phyloP scores from a whole-genome alignment of 1,284 basidiomycete species.

The Neolentinus lepideus region DNA sequence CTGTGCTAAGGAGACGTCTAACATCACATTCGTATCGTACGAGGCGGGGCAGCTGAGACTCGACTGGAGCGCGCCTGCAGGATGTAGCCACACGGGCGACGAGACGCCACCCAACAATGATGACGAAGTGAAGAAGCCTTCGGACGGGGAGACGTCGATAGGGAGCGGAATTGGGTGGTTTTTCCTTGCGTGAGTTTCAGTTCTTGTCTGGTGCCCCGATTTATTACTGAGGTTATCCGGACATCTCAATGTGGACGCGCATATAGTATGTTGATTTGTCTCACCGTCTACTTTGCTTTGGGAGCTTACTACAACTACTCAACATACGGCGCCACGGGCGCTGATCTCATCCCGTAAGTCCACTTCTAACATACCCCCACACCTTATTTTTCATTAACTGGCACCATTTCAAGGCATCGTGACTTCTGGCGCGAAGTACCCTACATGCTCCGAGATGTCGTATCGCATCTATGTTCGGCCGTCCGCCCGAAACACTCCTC shows the following conservation, averaged over 20 bases:
- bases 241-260: neutral
- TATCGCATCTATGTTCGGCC: constrained; percentile 67
- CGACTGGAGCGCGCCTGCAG: constrained; percentile 52
- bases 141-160: constrained; percentile 27
- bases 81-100: constrained; percentile 33
- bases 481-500: constrained; percentile 57
- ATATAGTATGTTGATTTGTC: constrained; percentile 55
- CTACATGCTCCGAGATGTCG: constrained; percentile 71
- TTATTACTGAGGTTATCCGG: neutral
- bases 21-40: constrained; percentile 54
- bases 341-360: constrained; percentile 74
- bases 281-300: constrained; percentile 61
- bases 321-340: constrained; percentile 72
- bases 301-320: constrained; percentile 83
- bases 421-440: constrained; percentile 86
- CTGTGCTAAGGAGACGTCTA: constrained; percentile 39
- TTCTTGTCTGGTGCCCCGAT: neutral
- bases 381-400: constrained; percentile 3
- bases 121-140: constrained; percentile 27
- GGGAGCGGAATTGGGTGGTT: constrained; percentile 79
- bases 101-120: constrained; percentile 23
- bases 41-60: constrained; percentile 45
- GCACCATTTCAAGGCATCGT: constrained; percentile 51
- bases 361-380: constrained; percentile 3
- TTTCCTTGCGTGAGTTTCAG: constrained; percentile 63